phyloP scores from a whole-genome alignment of 306 rosid genomes.

The Fragaria nilgerrensis region DNA sequence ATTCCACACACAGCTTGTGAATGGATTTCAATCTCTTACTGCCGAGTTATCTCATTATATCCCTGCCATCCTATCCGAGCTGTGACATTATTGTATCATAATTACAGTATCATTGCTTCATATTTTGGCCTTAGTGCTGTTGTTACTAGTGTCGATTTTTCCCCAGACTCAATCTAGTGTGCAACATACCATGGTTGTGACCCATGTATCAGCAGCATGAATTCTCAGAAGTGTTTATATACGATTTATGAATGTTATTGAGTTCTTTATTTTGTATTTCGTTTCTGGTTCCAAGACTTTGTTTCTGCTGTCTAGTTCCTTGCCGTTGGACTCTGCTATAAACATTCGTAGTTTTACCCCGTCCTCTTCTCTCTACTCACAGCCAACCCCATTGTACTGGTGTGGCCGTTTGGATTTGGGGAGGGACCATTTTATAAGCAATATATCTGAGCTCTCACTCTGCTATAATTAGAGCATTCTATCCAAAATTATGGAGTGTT shows the following conservation, averaged over 20 bases:
- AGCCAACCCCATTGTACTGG: background rate
- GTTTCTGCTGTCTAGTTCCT: background rate
- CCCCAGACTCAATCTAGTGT: background rate
- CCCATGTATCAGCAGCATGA: background rate
- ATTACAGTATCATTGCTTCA: background rate
- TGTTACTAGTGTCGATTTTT: conserved; percentile 1
- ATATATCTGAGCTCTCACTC: no score
- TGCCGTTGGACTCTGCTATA: background rate
- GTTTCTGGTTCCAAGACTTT: background rate
- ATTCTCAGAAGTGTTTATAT: background rate
- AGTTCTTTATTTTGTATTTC: background rate
- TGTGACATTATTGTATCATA: conserved; percentile 40
- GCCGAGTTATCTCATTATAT: conserved; percentile 95
- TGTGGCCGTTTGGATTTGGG: no score
- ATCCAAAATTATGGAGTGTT: background rate
- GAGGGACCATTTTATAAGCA: background rate
- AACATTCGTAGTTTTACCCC: background rate
- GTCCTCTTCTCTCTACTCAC: background rate
- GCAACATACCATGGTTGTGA: background rate
- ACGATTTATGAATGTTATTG: background rate
- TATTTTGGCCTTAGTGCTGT: background rate
- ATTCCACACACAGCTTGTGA: conserved; percentile 96
- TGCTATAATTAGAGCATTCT: no score
- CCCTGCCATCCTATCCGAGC: conserved; percentile 93
- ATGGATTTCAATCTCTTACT: conserved; percentile 93